phyloP scores from a whole-genome alignment of 805 yeast species.

The Grigorovia humatica region DNA sequence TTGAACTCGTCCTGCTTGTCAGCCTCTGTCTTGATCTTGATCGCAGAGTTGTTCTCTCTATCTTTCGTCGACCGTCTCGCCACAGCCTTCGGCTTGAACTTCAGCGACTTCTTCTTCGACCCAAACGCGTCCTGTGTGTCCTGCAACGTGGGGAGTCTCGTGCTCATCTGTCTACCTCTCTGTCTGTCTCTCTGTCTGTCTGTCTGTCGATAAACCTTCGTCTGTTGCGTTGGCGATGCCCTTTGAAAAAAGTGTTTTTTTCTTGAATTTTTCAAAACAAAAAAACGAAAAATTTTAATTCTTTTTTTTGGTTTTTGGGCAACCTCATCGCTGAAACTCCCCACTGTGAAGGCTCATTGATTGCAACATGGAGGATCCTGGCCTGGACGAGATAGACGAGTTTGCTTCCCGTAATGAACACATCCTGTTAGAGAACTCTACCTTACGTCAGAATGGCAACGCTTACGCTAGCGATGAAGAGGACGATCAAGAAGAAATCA shows the following conservation, averaged over 20 bases:
- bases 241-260: not conserved
- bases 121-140: slow-evolving; percentile 6
- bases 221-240: not conserved
- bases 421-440: slow-evolving; percentile 47
- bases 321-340: slow-evolving; percentile 15
- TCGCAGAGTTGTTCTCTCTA: slow-evolving; percentile 60
- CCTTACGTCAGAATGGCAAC: slow-evolving; percentile 31
- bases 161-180: slow-evolving; percentile 10
- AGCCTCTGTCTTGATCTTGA: slow-evolving; percentile 33
- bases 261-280: too few relatives aligned
- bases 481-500: slow-evolving; percentile 39
- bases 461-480: slow-evolving; percentile 39
- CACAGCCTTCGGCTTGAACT: slow-evolving; percentile 81
- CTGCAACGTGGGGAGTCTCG: slow-evolving; percentile 28
- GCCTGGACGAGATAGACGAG: slow-evolving; percentile 57
- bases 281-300: too few relatives aligned
- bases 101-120: slow-evolving; percentile 35
- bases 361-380: slow-evolving; percentile 24
- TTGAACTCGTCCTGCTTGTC: not conserved
- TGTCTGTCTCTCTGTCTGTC: not conserved
- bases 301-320: slow-evolving; percentile 2
- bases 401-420: slow-evolving; percentile 53
- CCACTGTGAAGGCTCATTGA: not conserved
- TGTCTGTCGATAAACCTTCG: too few relatives aligned
- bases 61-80: slow-evolving; percentile 78